Evolutionary conservation across 192 early-diverging fungal genomes (phyloP).

Genomic region (Thoreauomyces humboldtii): DNA sequence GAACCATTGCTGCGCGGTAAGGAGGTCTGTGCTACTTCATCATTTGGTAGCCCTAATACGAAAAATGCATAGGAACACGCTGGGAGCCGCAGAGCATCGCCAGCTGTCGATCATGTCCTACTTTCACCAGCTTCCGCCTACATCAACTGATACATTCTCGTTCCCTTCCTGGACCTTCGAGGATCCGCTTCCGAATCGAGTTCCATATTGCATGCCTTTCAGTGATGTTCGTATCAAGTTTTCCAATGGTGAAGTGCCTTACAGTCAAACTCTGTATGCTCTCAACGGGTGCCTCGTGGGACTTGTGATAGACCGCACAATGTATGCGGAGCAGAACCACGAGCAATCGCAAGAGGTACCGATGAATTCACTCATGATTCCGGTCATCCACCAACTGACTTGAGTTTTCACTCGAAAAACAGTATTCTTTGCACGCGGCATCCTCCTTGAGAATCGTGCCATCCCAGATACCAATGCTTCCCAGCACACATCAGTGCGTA

Average conservation of each 20-base stretch:
- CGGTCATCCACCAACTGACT: not conserved
- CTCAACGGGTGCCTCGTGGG: conserved; percentile 85
- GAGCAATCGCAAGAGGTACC: not conserved
- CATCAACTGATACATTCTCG: no score
- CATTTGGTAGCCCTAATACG: no score
- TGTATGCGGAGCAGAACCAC: conserved; percentile 4
- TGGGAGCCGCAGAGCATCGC: conserved; percentile 65
- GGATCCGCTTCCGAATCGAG: conserved; percentile 8
- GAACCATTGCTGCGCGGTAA: no score
- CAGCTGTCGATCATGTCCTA: conserved; percentile 65
- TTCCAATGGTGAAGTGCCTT: conserved; percentile 64
- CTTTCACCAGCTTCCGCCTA: conserved; percentile 51
- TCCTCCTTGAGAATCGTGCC: conserved; percentile 30
- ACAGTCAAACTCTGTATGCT: conserved; percentile 74
- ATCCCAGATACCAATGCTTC: conserved; percentile 27
- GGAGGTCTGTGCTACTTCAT: no score
- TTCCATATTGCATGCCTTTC: conserved; percentile 35
- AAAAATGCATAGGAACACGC: no score
- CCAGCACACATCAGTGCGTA: conserved; percentile 33
- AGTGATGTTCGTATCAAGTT: conserved; percentile 31
- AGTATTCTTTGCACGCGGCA: not conserved
- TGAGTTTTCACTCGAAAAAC: not conserved
- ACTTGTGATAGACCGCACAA: conserved; percentile 52
- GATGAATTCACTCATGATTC: not conserved
- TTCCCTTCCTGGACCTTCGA: conserved; percentile 52